These are phyloP conservation scores for Halophytophthora batemanensis DNA, from an alignment of 352 stramenopile genomes.

Conservation along the genomic window DNA sequence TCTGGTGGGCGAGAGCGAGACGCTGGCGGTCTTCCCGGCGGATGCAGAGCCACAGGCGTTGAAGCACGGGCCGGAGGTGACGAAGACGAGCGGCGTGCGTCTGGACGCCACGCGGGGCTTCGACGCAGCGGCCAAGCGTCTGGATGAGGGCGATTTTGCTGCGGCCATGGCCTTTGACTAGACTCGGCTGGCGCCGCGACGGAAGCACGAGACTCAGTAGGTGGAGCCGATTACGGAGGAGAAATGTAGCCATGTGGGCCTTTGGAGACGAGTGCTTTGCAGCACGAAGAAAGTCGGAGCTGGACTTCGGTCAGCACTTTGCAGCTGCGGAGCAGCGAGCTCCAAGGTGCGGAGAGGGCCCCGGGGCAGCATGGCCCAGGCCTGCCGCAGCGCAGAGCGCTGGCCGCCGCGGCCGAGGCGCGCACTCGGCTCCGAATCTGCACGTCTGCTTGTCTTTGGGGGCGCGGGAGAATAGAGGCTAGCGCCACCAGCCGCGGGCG, in stretches of 20 bases:
- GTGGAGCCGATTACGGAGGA: neutral
- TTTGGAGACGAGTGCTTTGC: too few species aligned
- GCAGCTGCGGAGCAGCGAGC: too few species aligned
- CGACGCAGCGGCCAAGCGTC: conserved; percentile 2
- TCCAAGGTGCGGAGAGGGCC: too few species aligned
- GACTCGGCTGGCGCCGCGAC: neutral
- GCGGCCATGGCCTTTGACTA: conserved; percentile 20
- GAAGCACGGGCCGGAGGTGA: neutral
- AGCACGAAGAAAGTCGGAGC: too few species aligned
- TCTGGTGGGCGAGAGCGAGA: conserved; percentile 37
- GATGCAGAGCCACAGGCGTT: conserved; percentile 5
- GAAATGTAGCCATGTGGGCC: too few species aligned
- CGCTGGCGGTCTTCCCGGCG: conserved; percentile 39
- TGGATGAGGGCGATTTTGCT: neutral
- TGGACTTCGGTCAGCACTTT: too few species aligned
- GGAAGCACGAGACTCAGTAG: neutral
- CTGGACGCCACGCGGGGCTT: conserved; percentile 11
- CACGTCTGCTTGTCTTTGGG: conserved; percentile 6
- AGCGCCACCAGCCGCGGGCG: neutral
- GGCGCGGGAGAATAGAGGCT: too few species aligned
- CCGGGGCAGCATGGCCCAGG: too few species aligned
- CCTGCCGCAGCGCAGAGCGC: too few species aligned
- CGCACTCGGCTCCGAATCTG: conserved; percentile 12
- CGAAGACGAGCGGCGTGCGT: conserved; percentile 4
- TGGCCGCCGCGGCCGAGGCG: too few species aligned